Base-by-base conservation (phyloP, 352 stramenopile species). In the Phytophthora megakarya region DNA sequence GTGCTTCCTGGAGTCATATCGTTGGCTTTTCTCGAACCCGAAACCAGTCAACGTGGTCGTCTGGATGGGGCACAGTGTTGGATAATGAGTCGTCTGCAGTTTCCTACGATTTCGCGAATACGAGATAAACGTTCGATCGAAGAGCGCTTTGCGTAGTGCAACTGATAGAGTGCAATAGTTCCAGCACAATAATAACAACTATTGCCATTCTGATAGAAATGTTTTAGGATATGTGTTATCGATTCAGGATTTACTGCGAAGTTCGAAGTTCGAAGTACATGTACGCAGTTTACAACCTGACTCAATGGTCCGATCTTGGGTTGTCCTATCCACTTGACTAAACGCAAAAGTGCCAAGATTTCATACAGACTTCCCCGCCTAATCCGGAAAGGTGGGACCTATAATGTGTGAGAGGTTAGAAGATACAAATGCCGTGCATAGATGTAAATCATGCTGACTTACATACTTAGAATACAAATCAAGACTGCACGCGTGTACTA, bases 101-200 rank as follows among this genome's bases (percentile, higher is more conserved):
- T 23, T 67, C 57, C 22, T 59, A 55, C 44, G 43, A 67, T 23
- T 67, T 72, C 58, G 64, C 64, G 19, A 67, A 59, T 51, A 63
- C 57, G n/a, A 65, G 63, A 39, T 71, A 26, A 56, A 26, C 15
- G 35, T 49, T 62, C 30, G 35, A 61, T 58, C 55, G 54, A 57
- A 65, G 47, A 61, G 26, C 30, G 33, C 25, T 51, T 38, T 18
- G n/a, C 15, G 30, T 37, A n/a, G n/a, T 33, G 33, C 22, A 21
- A n/a, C 12, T 51, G 28, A 50, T 64, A 32, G 21, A 51, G 15
- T 50, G 51, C 25, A 30, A 13, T 59, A 26, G 7, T 37, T 22
- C 0, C 25, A 21, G 44, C 3, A 19, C 45, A 21, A 51, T 28
- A 33, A 35, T 38, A 30, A 1, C 22, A 53, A 44, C 22, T 39